Conservation (phyloP, 1,139 yeast species). For the Sugiyamaella pinicola region DNA sequence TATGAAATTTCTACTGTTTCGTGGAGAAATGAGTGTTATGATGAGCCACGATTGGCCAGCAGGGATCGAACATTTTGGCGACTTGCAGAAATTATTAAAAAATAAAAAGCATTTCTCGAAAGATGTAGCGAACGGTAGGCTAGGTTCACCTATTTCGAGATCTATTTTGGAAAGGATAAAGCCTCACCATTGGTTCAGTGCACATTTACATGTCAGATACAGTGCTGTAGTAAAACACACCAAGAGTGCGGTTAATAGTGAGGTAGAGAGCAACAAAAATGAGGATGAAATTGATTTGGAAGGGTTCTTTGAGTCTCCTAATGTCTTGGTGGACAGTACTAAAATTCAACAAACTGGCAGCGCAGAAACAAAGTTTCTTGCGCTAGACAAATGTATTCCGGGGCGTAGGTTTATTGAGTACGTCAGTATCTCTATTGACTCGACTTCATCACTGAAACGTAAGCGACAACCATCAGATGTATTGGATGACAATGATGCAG, state of each 20-base stretch:
- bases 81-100: slow-evolving; percentile 50
- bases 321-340: too few species aligned
- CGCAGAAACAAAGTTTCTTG: slow-evolving; percentile 52
- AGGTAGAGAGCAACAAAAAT: slow-evolving; percentile 27
- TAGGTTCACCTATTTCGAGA: slow-evolving; percentile 80
- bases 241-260: neutral
- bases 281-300: slow-evolving; percentile 24
- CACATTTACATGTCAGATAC: slow-evolving; percentile 82
- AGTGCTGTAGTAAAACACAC: slow-evolving; percentile 54
- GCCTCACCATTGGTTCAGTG: slow-evolving; percentile 83
- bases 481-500: neutral
- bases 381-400: slow-evolving; percentile 83
- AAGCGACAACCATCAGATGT: slow-evolving; percentile 15
- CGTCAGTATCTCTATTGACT: slow-evolving; percentile 41
- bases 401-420: slow-evolving; percentile 56
- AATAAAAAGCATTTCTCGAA: slow-evolving; percentile 66
- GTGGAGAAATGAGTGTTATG: slow-evolving; percentile 51
- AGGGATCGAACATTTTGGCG: slow-evolving; percentile 70
- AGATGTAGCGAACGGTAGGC: slow-evolving; percentile 59
- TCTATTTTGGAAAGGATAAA: slow-evolving; percentile 54
- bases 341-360: slow-evolving; percentile 2
- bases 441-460: slow-evolving; percentile 23
- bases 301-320: slow-evolving; percentile 8
- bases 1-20: slow-evolving; percentile 52
- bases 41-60: slow-evolving; percentile 96